These are phyloP conservation scores for Fusarium acutatum DNA, from an alignment of 2,329 filamentous ascomycete genomes.

Conservation along the genomic window DNA sequence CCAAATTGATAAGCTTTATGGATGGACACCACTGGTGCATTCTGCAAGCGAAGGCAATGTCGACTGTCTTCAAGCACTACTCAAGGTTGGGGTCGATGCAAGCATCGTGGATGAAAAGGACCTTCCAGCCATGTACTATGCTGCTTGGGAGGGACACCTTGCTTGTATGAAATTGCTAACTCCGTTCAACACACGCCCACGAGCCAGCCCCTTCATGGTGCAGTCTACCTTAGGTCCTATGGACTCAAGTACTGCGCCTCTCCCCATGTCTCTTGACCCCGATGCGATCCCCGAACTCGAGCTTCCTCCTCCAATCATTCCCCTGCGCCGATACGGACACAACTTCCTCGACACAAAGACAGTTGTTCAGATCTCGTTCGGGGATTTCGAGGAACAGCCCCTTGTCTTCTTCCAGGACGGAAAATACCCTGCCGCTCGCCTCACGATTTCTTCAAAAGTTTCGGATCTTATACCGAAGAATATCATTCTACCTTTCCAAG, in stretches of 20 bases:
- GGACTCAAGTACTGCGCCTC: constrained; percentile 59
- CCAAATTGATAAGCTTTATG: constrained; percentile 93
- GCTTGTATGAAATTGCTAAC: constrained; percentile 92
- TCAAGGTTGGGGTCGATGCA: constrained; percentile 81
- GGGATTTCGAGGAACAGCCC: constrained; percentile 76
- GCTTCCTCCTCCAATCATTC: constrained; percentile 94
- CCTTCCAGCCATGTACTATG: constrained; percentile 96
- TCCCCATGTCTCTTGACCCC: constrained; percentile 74
- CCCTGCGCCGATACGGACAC: constrained; percentile 91
- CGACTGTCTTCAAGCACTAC: constrained; percentile 81
- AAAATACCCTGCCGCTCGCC: constrained; percentile 92
- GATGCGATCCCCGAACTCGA: constrained; percentile 94
- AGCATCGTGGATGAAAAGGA: constrained; percentile 90
- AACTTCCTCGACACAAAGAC: constrained; percentile 99
- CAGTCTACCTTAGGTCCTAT: constrained; percentile 56
- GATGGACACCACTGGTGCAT: constrained; percentile 96
- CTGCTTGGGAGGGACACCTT: constrained; percentile 95
- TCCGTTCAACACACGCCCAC: constrained; percentile 59
- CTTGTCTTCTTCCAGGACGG: constrained; percentile 97
- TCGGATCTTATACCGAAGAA: constrained; percentile 97
- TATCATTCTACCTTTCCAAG: constrained; percentile 92
- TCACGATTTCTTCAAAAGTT: constrained; percentile 96
- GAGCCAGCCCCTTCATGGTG: constrained; percentile 54
- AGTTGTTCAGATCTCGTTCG: constrained; percentile 91
- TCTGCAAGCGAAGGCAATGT: constrained; percentile 96